Conservation (phyloP, 2,329 filamentous ascomycete genomes). For the Cercospora canescens region DNA sequence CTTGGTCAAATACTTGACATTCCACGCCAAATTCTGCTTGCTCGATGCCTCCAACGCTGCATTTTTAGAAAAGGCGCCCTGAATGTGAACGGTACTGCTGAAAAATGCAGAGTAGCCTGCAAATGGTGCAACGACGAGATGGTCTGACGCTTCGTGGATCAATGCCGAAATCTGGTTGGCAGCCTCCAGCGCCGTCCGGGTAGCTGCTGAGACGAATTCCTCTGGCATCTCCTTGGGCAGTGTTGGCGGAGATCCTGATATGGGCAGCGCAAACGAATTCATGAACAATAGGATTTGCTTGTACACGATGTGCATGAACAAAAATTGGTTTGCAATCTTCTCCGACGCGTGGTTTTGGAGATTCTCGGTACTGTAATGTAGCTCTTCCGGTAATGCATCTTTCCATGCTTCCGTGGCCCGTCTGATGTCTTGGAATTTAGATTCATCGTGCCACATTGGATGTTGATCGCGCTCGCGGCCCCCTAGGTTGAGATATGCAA, state of each 20-base stretch:
- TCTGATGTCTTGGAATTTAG: conserved; percentile 70
- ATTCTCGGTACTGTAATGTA: conserved; percentile 80
- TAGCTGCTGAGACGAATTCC: conserved; percentile 74
- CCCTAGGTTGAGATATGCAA: conserved; percentile 87
- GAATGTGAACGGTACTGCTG: conserved; percentile 91
- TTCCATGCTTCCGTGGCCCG: conserved; percentile 71
- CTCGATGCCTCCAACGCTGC: conserved; percentile 71
- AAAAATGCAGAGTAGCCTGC: conserved; percentile 93
- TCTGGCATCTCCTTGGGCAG: conserved; percentile 69
- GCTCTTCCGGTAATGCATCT: conserved; percentile 64
- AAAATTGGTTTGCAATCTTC: conserved; percentile 83
- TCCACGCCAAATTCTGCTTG: conserved; percentile 81
- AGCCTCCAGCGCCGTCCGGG: conserved; percentile 74
- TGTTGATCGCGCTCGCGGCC: conserved; percentile 76
- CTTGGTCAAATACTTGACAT: conserved; percentile 85
- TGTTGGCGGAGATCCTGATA: conserved; percentile 58
- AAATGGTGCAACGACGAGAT: conserved; percentile 85
- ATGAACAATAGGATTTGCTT: conserved; percentile 90
- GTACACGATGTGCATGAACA: conserved; percentile 86
- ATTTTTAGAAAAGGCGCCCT: conserved; percentile 87
- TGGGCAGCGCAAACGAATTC: conserved; percentile 79
- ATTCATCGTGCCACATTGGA: conserved; percentile 81
- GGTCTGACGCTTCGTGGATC: conserved; percentile 75
- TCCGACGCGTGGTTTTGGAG: conserved; percentile 81
- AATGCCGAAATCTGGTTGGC: conserved; percentile 85